Base-by-base conservation (phyloP, 495 filamentous ascomycete species). In the Cetradonia linearis region DNA sequence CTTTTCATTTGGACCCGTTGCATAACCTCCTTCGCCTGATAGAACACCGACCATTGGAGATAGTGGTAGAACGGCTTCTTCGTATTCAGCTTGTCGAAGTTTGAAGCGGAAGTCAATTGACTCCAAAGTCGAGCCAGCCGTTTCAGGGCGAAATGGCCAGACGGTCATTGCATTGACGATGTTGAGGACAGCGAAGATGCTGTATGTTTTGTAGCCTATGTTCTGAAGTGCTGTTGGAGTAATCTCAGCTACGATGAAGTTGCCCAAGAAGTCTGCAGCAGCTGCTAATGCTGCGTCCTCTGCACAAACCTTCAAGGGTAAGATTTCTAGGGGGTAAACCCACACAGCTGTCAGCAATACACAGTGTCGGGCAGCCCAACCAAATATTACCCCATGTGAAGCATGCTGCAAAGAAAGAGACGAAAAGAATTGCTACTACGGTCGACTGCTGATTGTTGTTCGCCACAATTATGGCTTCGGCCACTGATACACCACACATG, bases 131-230 rank as follows among this genome's bases (percentile, higher is more conserved):
- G 65, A 64, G 0, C 65, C 67, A 8, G 68, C 65, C 8, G 68
- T 70, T 57, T 73, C 70, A 10, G 70, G 68, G 47, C 67, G 70
- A 30, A 70, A 62, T 23, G 67, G 64, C 55, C 65, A 71, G 14
- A 76, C 63, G 30, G 75, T 63, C 1, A 70, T 67, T 5, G 72
- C 65, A 52, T 67, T 74, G 9, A 68, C 64, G 20, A 75, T 58
- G 44, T 77, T 75, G 20, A 73, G 63, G 10, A 64, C 74, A 38
- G 73, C 76, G 56, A 79, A 79, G 52, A 77, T 72, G 61, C 77
- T 71, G 52, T 78, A 77, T 0, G 76, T 80, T 42, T 69, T 63
- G 55, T 72, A 73, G 14, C 72, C 72, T 53, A 74, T 71, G 50
- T 66, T 74, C 3, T 36, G 30, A 48, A 74, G 71, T 58, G 68